Conservation (phyloP, 2,329 filamentous ascomycete species). For the Talaromyces sp. region DNA sequence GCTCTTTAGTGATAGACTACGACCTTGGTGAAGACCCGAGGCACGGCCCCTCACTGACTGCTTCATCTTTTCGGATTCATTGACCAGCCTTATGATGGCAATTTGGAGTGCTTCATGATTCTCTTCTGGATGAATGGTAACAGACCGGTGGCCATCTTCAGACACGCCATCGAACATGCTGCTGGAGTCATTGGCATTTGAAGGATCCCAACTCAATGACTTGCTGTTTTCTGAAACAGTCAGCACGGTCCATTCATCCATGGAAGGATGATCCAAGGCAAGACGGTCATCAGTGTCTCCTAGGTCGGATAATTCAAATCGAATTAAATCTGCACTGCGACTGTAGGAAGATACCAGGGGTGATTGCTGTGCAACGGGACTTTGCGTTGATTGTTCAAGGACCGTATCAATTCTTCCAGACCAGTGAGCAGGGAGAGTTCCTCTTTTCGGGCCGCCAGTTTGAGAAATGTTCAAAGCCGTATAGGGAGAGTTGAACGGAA, state of each 20-base stretch:
- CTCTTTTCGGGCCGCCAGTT: slow-evolving; percentile 1
- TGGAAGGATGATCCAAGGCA: slow-evolving; percentile 67
- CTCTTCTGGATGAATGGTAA: slow-evolving; percentile 59
- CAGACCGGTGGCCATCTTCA: slow-evolving; percentile 30
- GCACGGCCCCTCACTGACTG: slow-evolving; percentile 29
- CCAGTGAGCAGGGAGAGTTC: slow-evolving; percentile 24
- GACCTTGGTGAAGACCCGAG: slow-evolving; percentile 6
- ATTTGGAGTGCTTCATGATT: slow-evolving; percentile 78
- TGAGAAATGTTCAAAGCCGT: slow-evolving; percentile 18
- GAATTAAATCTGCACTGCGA: slow-evolving; percentile 34
- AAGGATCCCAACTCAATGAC: slow-evolving; percentile 61
- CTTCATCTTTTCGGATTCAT: slow-evolving; percentile 75
- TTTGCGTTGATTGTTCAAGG: slow-evolving; percentile 19
- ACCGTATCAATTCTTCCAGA: slow-evolving; percentile 24
- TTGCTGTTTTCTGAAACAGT: slow-evolving; percentile 72
- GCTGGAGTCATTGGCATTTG: slow-evolving; percentile 53
- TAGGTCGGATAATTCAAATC: slow-evolving; percentile 36
- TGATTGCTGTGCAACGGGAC: slow-evolving; percentile 17
- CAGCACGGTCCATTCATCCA: slow-evolving; percentile 76
- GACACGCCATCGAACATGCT: slow-evolving; percentile 59
- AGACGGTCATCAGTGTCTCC: slow-evolving; percentile 43
- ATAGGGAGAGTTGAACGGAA: slow-evolving; percentile 21
- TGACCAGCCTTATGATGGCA: slow-evolving; percentile 72
- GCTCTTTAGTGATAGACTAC: slow-evolving; percentile 25
- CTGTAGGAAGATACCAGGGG: slow-evolving; percentile 22